Evolutionary conservation across 2,329 filamentous ascomycete species (phyloP), one percentile per base, ranked within the genome.

Genomic region (Talaromyces piceae): DNA sequence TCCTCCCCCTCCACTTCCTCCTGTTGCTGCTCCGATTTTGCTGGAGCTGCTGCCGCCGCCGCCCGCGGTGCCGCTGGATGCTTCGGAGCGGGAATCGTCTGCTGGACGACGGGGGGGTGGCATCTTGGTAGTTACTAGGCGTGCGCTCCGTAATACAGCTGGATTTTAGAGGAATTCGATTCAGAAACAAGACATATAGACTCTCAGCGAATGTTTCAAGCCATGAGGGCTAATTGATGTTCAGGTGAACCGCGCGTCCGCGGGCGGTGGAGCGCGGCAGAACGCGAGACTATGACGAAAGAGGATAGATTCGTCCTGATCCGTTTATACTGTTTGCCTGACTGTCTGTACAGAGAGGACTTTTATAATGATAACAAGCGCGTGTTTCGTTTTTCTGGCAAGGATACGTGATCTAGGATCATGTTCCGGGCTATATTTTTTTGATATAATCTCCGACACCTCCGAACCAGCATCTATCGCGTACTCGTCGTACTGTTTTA

Each of bases 51-150:
- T 67, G 41, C 61, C 61, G 51, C 72, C 69, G 58, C 64, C 68
- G 12, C 69, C 67, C 39, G 41, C 43, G 27, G 51, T 53, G 26
- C 67, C 64, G 54, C 69, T 75, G 30, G 73, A 73, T n/a, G 70
- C 67, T 63, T 76, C 73, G 16, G 73, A 74, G 53, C 73, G 64
- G 23, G 72, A 73, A 58, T 76, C 73, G 52, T 76, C 73, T 25
- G 65, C 56, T 45, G 65, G 63, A 18, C 72, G 71, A 53, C 72
- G 71, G 58, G 73, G 69, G 57, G 73, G 73, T 53, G 72, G 67
- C 73, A 75, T 75, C 55, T 51, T 57, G n/a, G n/a, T n/a, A n/a
- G n/a, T n/a, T n/a, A n/a, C n/a, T n/a, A n/a, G n/a, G n/a, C n/a
- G n/a, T n/a, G n/a, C n/a, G n/a, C n/a, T n/a, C n/a, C n/a, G n/a